These are phyloP conservation scores for Pseudognaphalium luteoalbum DNA, from an alignment of 129 eudicot genomes.

Conservation along the genomic window DNA sequence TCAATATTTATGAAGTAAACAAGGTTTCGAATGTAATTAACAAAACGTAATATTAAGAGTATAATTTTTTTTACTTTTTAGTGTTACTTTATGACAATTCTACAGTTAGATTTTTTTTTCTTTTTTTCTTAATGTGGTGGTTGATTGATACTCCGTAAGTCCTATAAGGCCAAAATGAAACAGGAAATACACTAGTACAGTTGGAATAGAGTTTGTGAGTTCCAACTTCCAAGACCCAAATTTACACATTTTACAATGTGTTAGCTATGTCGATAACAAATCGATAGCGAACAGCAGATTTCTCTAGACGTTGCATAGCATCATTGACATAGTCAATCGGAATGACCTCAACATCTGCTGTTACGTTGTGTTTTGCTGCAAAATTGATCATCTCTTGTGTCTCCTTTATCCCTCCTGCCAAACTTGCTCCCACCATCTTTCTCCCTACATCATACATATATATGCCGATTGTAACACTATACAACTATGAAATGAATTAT, in stretches of 20 bases:
- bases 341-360: conserved; percentile 46
- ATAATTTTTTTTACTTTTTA: too few species aligned
- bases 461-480: background rate
- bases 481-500: too few species aligned
- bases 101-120: too few species aligned
- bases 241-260: conserved; percentile 19
- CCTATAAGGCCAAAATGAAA: too few species aligned
- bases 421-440: conserved; percentile 46
- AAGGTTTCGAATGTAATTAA: too few species aligned
- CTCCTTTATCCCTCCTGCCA: conserved; percentile 47
- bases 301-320: conserved; percentile 44
- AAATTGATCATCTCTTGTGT: conserved; percentile 48
- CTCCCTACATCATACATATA: conserved; percentile 21
- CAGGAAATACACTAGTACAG: background rate
- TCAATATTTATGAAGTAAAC: too few species aligned
- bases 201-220: background rate
- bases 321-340: conserved; percentile 39
- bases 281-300: conserved; percentile 38
- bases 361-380: conserved; percentile 48
- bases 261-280: conserved; percentile 42
- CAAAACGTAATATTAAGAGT: too few species aligned
- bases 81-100: too few species aligned
- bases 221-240: background rate
- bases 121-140: too few species aligned
- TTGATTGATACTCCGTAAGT: too few species aligned